phyloP scores from a whole-genome alignment of 169 alveolate genomes.

The Eimeria sp. region DNA sequence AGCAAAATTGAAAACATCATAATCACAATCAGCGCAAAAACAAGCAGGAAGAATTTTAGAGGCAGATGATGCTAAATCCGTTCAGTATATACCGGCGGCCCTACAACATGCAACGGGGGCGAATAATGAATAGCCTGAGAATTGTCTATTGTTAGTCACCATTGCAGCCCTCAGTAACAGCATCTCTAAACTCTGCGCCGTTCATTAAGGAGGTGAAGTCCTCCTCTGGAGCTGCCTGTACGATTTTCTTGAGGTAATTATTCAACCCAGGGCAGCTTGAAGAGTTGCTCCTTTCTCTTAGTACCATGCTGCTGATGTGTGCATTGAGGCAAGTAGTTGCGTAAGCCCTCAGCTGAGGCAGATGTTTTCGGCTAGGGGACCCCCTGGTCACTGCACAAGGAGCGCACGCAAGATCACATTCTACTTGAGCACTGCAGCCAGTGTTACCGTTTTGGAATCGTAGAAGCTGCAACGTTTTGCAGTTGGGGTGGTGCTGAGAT shows the following conservation, averaged over 20 bases:
- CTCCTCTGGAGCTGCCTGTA: not conserved
- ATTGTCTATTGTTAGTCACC: slow-evolving; percentile 1
- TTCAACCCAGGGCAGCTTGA: slow-evolving; percentile 20
- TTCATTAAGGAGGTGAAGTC: slow-evolving; percentile 17
- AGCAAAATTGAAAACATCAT: not conserved
- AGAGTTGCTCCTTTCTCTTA: slow-evolving; percentile 1
- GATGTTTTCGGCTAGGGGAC: slow-evolving; percentile 2
- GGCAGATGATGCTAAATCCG: not conserved
- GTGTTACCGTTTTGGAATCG: not conserved
- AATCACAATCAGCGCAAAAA: not conserved
- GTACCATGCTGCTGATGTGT: slow-evolving; percentile 40
- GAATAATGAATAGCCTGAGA: not conserved
- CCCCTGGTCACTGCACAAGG: slow-evolving; percentile 39
- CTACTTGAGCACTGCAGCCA: not conserved
- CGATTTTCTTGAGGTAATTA: slow-evolving; percentile 6
- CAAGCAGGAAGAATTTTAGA: not conserved
- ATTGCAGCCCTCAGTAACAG: slow-evolving; percentile 57
- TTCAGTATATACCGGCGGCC: not conserved
- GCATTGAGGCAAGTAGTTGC: slow-evolving; percentile 63
- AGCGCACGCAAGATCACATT: not conserved
- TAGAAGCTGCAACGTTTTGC: not conserved
- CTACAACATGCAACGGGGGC: not conserved
- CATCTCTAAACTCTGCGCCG: slow-evolving; percentile 48
- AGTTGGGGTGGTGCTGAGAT: not conserved
- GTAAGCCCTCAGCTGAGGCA: slow-evolving; percentile 30